Percentiles rank a stretch among this genome's conserved stretches.
Conservation (phyloP, 1,284 basidiomycete genomes). For the Naganishia liquefaciens region DNA sequence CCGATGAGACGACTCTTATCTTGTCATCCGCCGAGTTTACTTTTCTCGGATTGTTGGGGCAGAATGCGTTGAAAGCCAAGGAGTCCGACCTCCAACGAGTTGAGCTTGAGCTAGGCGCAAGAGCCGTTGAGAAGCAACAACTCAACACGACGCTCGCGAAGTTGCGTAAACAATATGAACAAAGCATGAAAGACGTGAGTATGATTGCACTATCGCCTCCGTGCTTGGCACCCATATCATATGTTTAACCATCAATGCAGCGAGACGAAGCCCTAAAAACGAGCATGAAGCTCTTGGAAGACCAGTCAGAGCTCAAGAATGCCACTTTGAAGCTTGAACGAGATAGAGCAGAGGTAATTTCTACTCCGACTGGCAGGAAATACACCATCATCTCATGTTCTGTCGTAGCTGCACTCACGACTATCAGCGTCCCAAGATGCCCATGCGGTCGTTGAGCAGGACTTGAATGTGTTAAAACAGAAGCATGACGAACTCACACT, state of each 20-base stretch:
- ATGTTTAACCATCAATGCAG: not conserved
- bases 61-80: not conserved
- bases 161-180: not conserved
- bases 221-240: not conserved
- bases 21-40: too few relatives aligned
- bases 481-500: not conserved
- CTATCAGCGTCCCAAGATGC: not conserved
- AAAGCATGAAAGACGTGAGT: conserved; percentile 10
- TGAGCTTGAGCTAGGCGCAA: not conserved
- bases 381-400: not conserved
- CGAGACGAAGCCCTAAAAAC: not conserved
- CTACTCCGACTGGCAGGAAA: not conserved
- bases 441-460: not conserved
- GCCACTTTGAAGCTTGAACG: not conserved
- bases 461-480: not conserved
- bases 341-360: conserved; percentile 3
- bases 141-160: not conserved
- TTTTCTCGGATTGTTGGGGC: too few relatives aligned
- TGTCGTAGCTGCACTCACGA: not conserved
- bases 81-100: not conserved
- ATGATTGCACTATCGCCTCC: not conserved
- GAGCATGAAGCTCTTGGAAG: not conserved
- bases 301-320: not conserved
- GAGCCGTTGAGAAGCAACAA: not conserved
- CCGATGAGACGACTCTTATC: too few relatives aligned